phyloP scores from a whole-genome alignment of 805 yeast species.

The Dipodascus geniculatus region DNA sequence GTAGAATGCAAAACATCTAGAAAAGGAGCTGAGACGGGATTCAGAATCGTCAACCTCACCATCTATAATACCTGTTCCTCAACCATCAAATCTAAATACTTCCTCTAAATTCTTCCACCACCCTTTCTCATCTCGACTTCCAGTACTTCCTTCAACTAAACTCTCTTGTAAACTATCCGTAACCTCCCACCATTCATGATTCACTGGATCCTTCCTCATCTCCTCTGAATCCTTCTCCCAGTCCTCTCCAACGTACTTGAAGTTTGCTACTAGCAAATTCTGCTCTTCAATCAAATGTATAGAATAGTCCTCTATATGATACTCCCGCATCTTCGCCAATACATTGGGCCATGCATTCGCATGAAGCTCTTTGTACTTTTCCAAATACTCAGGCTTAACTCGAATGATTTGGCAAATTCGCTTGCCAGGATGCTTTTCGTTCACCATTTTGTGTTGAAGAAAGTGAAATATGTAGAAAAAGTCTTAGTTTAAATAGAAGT shows the following conservation, averaged over 20 bases:
- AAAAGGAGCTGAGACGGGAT: background rate
- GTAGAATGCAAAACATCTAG: background rate
- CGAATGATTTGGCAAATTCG: constrained; percentile 31
- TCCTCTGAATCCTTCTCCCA: constrained; percentile 27
- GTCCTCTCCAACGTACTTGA: constrained; percentile 31
- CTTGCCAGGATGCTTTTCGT: constrained; percentile 22
- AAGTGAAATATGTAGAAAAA: too few relatives aligned
- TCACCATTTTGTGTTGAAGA: background rate
- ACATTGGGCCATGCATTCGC: constrained; percentile 25
- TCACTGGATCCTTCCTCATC: constrained; percentile 27
- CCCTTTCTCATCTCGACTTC: constrained; percentile 28
- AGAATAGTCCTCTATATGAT: constrained; percentile 33
- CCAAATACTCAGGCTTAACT: constrained; percentile 29
- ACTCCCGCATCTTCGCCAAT: constrained; percentile 23
- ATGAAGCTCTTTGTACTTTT: constrained; percentile 29
- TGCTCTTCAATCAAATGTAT: constrained; percentile 27
- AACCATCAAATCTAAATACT: constrained; percentile 29
- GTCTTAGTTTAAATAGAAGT: too few relatives aligned
- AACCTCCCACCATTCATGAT: constrained; percentile 31
- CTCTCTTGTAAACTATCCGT: constrained; percentile 32
- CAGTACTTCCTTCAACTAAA: constrained; percentile 27
- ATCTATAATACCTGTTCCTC: background rate
- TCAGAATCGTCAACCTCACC: background rate
- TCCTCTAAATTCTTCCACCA: constrained; percentile 32
- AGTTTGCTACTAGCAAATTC: constrained; percentile 26